Conservation (phyloP, 2,329 filamentous ascomycete genomes). For the Botryosphaeria agaves region DNA sequence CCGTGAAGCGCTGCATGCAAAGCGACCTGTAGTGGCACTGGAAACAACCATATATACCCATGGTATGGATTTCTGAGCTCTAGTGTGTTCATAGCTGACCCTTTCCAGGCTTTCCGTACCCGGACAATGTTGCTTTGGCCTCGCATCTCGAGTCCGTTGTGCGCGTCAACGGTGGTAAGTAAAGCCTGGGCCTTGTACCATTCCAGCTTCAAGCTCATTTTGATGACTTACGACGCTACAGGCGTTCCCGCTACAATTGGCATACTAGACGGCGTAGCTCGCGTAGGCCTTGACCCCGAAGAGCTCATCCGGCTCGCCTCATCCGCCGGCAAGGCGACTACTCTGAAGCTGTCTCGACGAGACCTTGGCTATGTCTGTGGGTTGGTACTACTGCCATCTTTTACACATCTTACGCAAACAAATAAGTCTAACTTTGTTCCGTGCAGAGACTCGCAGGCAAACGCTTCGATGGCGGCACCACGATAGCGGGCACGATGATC, state of each 20-base stretch:
- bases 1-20: slow-evolving; percentile 51
- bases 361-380: slow-evolving; percentile 74
- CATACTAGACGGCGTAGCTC: slow-evolving; percentile 65
- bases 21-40: slow-evolving; percentile 74
- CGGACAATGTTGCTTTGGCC: slow-evolving; percentile 59
- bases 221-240: too few species aligned
- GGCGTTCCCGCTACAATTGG: slow-evolving; percentile 83
- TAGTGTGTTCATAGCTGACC: too few species aligned
- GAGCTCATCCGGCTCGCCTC: slow-evolving; percentile 56
- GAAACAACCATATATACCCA: slow-evolving; percentile 98
- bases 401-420: background rate
- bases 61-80: slow-evolving; percentile 31
- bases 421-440: background rate
- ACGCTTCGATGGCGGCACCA: slow-evolving; percentile 73
- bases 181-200: too few species aligned
- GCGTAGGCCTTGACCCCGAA: slow-evolving; percentile 55
- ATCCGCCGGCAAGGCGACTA: slow-evolving; percentile 45
- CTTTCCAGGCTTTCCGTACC: slow-evolving; percentile 45
- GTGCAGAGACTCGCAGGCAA: slow-evolving; percentile 44
- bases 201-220: too few species aligned
- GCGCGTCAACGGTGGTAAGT: slow-evolving; percentile 62
- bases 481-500: slow-evolving; percentile 83
- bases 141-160: slow-evolving; percentile 66
- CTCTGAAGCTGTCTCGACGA: slow-evolving; percentile 70
- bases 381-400: slow-evolving; percentile 31